Conservation (phyloP, 352 stramenopile genomes). For the Phytophthora crassamura region DNA sequence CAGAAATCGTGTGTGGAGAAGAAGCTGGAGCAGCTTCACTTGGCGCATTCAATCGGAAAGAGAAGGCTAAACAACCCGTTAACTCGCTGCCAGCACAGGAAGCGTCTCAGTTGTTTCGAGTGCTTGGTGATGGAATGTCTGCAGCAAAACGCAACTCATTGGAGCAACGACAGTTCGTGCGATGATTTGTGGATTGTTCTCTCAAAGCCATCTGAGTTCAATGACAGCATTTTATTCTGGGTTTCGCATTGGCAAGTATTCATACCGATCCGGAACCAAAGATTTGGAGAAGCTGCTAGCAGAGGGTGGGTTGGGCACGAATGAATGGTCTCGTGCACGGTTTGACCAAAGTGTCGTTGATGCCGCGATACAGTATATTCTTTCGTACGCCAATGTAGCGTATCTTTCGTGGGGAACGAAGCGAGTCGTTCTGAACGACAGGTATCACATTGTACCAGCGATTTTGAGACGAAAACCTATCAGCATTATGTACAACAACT, state of each 20-base stretch:
- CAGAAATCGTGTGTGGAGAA: background rate
- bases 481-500: background rate
- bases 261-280: background rate
- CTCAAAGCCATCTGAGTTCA: conserved; percentile 5
- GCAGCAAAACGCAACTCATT: conserved; percentile 1
- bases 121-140: background rate
- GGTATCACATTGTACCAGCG: conserved; percentile 6
- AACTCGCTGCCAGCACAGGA: too few relatives aligned
- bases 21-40: background rate
- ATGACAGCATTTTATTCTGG: conserved; percentile 9
- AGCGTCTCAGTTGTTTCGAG: background rate
- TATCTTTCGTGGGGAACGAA: conserved; percentile 1
- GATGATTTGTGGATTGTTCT: conserved; percentile 12
- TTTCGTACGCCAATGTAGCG: conserved; percentile 12
- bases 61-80: too few relatives aligned
- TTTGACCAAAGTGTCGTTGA: conserved; percentile 4
- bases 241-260: background rate
- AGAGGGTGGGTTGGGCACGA: background rate
- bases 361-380: conserved; percentile 8
- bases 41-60: conserved; percentile 3
- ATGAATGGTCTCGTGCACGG: too few relatives aligned
- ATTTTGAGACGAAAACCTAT: conserved; percentile 1
- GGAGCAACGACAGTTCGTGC: conserved; percentile 1
- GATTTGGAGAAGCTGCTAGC: conserved; percentile 5
- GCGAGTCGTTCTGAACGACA: conserved; percentile 3